A percentile compares a stretch with the other conserved stretches of the same genome.
phyloP scores from a whole-genome alignment of 129 eudicot species.

The Saposhnikovia divaricata region DNA sequence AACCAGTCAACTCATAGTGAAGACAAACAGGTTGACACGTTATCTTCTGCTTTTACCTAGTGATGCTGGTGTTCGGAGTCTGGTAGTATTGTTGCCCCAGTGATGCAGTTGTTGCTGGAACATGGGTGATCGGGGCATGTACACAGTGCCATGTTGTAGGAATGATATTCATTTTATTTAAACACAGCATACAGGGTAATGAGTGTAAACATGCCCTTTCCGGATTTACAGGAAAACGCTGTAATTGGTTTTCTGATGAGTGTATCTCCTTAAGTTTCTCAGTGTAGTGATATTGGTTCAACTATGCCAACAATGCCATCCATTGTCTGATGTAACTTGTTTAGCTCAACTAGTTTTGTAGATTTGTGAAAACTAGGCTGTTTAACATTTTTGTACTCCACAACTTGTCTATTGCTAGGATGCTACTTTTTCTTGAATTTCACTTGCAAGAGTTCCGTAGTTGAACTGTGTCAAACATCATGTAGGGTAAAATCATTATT shows the following conservation, averaged over 20 bases:
- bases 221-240: not conserved
- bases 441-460: not conserved
- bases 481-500: not conserved
- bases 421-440: not conserved
- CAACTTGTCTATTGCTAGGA: not conserved
- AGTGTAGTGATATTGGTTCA: not conserved
- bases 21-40: not conserved
- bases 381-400: not conserved
- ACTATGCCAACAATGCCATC: not conserved
- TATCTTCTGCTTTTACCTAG: not conserved
- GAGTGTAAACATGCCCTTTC: not conserved
- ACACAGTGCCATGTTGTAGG: not conserved
- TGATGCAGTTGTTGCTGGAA: not conserved
- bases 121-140: not conserved
- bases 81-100: not conserved
- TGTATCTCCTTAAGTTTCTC: not conserved
- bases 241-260: not conserved
- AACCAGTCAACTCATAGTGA: constrained; percentile 63
- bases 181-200: not conserved
- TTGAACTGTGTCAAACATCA: not conserved
- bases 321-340: not conserved
- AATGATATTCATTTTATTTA: not conserved
- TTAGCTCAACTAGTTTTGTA: not conserved
- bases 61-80: not conserved
- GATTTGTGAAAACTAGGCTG: not conserved